phyloP scores from a whole-genome alignment of 2,329 filamentous ascomycete species.

The Oidium heveae region DNA sequence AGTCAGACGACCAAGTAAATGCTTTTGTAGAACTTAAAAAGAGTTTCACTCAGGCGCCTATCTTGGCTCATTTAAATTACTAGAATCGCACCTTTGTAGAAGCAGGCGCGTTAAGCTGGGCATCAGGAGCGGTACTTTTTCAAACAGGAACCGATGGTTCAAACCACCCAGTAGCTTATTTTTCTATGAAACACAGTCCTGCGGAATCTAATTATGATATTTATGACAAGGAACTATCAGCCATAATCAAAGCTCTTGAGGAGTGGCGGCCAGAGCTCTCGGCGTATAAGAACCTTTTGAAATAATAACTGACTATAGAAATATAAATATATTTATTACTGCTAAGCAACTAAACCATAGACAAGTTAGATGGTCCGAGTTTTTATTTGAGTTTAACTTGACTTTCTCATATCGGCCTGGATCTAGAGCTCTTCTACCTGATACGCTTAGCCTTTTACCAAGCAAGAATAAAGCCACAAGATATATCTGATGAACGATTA shows the following conservation, averaged over 20 bases:
- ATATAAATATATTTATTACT: constrained; percentile 4
- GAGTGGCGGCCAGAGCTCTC: constrained; percentile 9
- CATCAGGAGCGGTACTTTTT: neutral
- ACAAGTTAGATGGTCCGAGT: neutral
- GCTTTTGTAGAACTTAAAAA: too few species aligned
- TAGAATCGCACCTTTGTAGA: too few species aligned
- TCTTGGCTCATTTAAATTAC: too few species aligned
- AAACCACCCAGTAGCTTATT: neutral
- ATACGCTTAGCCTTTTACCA: neutral
- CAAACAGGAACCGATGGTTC: neutral
- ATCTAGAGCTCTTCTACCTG: neutral
- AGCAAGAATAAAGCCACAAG: neutral
- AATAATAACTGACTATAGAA: constrained; percentile 10
- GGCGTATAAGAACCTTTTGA: constrained; percentile 2
- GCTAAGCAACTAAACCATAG: neutral
- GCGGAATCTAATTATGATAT: constrained; percentile 13
- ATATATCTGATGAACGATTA: neutral
- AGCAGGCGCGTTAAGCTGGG: neutral
- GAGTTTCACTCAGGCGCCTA: too few species aligned
- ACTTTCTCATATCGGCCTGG: neutral
- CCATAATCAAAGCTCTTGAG: constrained; percentile 11
- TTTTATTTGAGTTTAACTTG: neutral
- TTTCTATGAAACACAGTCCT: neutral
- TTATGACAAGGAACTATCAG: too few species aligned
- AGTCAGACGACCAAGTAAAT: too few species aligned